A percentile compares a stretch with the other conserved stretches of the same genome.
These are phyloP conservation scores for Botrytis squamosa DNA, from an alignment of 2,329 filamentous ascomycete species.

Conservation along the genomic window DNA sequence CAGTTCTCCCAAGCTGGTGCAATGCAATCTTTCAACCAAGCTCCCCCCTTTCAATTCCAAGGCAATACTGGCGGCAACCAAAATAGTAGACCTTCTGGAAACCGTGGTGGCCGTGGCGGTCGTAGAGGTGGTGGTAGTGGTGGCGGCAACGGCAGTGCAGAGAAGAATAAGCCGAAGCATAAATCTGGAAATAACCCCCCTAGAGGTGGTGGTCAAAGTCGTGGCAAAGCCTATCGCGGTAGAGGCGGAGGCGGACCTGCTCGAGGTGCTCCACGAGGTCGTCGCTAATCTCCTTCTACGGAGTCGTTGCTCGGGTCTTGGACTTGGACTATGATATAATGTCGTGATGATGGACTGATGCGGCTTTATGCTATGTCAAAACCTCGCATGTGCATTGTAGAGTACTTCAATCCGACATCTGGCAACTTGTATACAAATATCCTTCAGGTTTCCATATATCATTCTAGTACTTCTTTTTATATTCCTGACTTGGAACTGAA, in stretches of 20 bases:
- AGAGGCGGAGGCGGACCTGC: not conserved
- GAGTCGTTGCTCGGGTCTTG: not conserved
- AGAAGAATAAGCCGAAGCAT: not conserved
- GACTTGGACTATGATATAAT: not conserved
- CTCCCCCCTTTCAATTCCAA: constrained; percentile 8
- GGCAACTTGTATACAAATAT: not conserved
- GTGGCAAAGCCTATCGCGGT: constrained; percentile 3
- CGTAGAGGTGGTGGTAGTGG: not conserved
- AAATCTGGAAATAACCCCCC: not conserved
- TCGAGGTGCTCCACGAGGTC: constrained; percentile 16
- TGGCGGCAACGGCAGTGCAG: not conserved
- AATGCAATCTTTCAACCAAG: constrained; percentile 9
- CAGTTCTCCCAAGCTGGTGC: constrained; percentile 16
- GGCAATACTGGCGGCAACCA: constrained; percentile 3
- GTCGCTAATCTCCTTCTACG: not conserved
- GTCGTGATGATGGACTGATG: constrained; percentile 2
- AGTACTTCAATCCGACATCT: not conserved
- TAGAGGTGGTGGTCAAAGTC: constrained; percentile 3
- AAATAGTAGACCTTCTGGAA: not conserved
- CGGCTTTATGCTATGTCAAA: not conserved
- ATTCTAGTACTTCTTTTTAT: not conserved
- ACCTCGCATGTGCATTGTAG: not conserved
- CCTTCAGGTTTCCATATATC: not conserved
- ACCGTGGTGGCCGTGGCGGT: constrained; percentile 3
- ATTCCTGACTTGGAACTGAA: not conserved